phyloP scores from a whole-genome alignment of 2,329 filamentous ascomycete genomes.

The Ophiostoma sp. region DNA sequence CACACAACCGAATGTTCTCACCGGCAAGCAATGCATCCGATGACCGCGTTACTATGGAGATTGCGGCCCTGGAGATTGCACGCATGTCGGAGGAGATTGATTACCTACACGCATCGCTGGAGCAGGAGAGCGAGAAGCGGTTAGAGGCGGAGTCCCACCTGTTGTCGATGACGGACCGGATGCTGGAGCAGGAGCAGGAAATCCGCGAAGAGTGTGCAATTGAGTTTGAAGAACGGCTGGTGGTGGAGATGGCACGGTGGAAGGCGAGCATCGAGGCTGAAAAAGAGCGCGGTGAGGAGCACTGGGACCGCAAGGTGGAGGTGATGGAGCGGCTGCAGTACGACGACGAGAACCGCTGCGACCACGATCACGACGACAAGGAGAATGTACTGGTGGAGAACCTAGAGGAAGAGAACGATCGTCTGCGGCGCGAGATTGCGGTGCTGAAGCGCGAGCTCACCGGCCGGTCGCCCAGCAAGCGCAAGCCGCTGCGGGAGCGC shows the following conservation, averaged over 20 bases:
- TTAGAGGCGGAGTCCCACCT: constrained; percentile 69
- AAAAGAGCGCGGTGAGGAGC: constrained; percentile 72
- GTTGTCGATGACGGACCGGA: constrained; percentile 60
- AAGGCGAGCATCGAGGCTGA: constrained; percentile 72
- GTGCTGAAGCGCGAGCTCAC: constrained; percentile 61
- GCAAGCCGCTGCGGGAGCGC: constrained; percentile 50
- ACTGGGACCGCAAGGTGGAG: constrained; percentile 77
- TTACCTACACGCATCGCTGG: constrained; percentile 62
- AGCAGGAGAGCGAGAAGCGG: constrained; percentile 64
- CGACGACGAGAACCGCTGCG: constrained; percentile 24
- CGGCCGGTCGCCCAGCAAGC: constrained; percentile 58
- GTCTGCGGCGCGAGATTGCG: constrained; percentile 59
- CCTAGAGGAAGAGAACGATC: constrained; percentile 65
- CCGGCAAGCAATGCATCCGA: constrained; percentile 38
- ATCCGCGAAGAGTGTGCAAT: constrained; percentile 82
- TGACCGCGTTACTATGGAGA: constrained; percentile 70
- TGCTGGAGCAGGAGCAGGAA: constrained; percentile 68
- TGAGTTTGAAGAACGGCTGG: constrained; percentile 77
- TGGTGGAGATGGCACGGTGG: constrained; percentile 74
- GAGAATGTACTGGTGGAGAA: constrained; percentile 59
- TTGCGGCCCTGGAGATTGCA: constrained; percentile 73
- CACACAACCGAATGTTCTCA: constrained; percentile 37
- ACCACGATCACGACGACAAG: constrained; percentile 45
- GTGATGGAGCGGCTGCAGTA: constrained; percentile 45
- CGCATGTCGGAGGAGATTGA: constrained; percentile 75